A percentile compares a stretch with the other conserved stretches of the same genome.
Conservation (phyloP, 192 early-diverging fungal species). For the Umbelopsis sp. region DNA sequence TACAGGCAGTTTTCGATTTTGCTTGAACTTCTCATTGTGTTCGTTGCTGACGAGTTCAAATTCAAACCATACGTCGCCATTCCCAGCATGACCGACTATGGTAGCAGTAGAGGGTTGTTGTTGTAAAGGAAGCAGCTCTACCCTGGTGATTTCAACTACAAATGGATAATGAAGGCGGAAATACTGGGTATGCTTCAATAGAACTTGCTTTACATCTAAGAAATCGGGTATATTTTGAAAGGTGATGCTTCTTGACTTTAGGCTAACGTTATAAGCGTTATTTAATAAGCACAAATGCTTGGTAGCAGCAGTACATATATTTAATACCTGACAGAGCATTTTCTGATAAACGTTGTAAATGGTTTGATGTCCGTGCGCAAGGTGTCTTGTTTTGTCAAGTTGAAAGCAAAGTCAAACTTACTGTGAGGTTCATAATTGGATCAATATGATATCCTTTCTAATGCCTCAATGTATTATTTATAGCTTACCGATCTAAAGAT, state of each 20-base stretch:
- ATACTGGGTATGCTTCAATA: conserved; percentile 31
- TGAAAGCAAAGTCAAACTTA: conserved; percentile 44
- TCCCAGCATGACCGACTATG: conserved; percentile 31
- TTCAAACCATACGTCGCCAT: conserved; percentile 37
- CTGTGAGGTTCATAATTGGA: conserved; percentile 17
- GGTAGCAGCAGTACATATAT: not conserved
- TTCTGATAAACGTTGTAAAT: conserved; percentile 48
- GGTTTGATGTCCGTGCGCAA: conserved; percentile 44
- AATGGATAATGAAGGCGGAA: conserved; percentile 47
- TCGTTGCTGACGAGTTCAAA: conserved; percentile 36
- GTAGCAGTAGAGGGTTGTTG: conserved; percentile 11
- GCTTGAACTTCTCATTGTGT: conserved; percentile 27
- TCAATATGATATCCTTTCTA: not conserved
- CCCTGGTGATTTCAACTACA: conserved; percentile 41
- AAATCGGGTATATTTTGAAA: conserved; percentile 44
- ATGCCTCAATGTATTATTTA: not conserved
- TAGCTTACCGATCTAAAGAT: conserved; percentile 34
- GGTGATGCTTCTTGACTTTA: conserved; percentile 24
- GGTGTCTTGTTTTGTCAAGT: conserved; percentile 23
- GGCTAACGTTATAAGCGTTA: not conserved
- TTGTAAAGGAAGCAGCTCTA: conserved; percentile 16
- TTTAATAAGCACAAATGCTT: not conserved
- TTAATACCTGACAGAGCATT: conserved; percentile 34
- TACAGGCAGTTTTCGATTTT: conserved; percentile 28
- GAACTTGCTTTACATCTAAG: conserved; percentile 37